Percentiles rank a stretch among this genome's conserved stretches.
These are phyloP conservation scores for Panicum miliaceum DNA, from an alignment of 176 grass and related monocot species.

Conservation along the genomic window DNA sequence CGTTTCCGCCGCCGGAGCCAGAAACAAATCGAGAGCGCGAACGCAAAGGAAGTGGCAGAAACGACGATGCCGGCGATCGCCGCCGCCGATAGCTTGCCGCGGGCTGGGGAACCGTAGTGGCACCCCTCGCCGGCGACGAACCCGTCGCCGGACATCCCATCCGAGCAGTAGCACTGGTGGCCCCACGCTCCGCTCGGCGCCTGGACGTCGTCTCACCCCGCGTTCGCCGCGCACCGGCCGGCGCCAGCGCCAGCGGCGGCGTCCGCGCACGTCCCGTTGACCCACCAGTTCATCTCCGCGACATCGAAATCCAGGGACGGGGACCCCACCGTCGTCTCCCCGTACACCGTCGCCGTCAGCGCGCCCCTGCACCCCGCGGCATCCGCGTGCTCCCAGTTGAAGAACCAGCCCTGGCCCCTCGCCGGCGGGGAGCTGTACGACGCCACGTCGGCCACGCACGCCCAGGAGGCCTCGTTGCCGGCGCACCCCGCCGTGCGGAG, in stretches of 20 bases:
- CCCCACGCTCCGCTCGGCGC: not conserved
- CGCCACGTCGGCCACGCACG: not conserved
- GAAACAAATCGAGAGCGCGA: not conserved
- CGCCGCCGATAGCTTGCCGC: too few relatives aligned
- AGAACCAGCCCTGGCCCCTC: not conserved
- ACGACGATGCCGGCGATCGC: too few relatives aligned
- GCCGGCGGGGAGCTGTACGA: accelerated
- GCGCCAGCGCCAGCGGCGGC: not conserved
- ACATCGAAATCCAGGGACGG: conserved; percentile 23
- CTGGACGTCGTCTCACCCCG: conserved; percentile 3
- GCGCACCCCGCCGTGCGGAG: not conserved
- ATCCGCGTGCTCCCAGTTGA: not conserved
- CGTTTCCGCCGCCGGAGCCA: not conserved
- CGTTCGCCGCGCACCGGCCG: conserved; percentile 40
- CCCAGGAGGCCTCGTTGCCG: not conserved
- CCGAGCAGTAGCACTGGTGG: conserved; percentile 30
- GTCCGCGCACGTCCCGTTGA: conserved; percentile 48
- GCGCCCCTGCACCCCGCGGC: not conserved
- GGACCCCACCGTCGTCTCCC: accelerated
- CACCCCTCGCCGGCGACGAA: conserved; percentile 62
- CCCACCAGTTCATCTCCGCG: conserved; percentile 72
- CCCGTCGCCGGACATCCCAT: conserved; percentile 62
- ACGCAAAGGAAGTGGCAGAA: too few relatives aligned
- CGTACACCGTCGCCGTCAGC: conserved; percentile 42
- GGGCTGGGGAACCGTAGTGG: not conserved